These are phyloP conservation scores for carrot (Daucus carota) DNA, from an alignment of 129 eudicot genomes.

Conservation along the genomic window DH1_v3.0 NC_030382.2:57284501-57285000, in stretches of 20 bases:
- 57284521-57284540: conserved; percentile 23
- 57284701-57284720: conserved; percentile 44
- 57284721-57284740: conserved; percentile 54
- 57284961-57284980: conserved; percentile 44
- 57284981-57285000: conserved; percentile 40
- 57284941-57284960: conserved; percentile 38
- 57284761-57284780: conserved; percentile 33
- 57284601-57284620: conserved; percentile 78
- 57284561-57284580: background rate
- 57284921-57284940: conserved; percentile 74
- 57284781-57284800: conserved; percentile 49
- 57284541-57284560: conserved; percentile 43
- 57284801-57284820: conserved; percentile 65
- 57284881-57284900: conserved; percentile 37
- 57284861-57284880: conserved; percentile 64
- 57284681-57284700: conserved; percentile 57
- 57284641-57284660: conserved; percentile 41
- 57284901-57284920: conserved; percentile 59
- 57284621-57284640: conserved; percentile 62
- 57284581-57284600: conserved; percentile 15
- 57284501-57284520: conserved; percentile 74
- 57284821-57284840: conserved; percentile 78
- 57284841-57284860: conserved; percentile 82
- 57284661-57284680: conserved; percentile 28
- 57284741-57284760: conserved; percentile 45